These are phyloP conservation scores for Leucaena leucocephala DNA, from an alignment of 306 rosid species.

Conservation along the genomic window DNA sequence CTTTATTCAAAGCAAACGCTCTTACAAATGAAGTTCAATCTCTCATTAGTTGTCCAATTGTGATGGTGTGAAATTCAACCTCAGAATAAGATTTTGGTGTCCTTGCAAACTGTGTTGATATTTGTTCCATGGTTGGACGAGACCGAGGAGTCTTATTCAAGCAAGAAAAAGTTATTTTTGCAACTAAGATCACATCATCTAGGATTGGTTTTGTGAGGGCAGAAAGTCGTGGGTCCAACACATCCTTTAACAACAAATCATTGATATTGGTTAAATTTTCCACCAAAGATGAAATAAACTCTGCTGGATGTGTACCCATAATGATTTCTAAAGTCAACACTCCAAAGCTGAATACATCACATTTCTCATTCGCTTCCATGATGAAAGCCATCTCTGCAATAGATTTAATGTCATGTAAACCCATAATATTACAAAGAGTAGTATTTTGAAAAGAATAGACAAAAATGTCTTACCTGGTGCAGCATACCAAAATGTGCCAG, in stretches of 20 bases:
- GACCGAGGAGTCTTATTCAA: constrained; percentile 1
- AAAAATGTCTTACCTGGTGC: neutral
- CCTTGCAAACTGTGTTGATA: neutral
- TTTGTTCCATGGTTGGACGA: constrained; percentile 34
- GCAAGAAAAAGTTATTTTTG: constrained; percentile 5
- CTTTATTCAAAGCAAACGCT: neutral
- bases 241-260: neutral
- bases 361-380: neutral
- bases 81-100: neutral
- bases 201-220: neutral
- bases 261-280: neutral
- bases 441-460: neutral
- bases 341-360: constrained; percentile 9
- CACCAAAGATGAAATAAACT: neutral
- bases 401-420: neutral
- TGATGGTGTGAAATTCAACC: neutral
- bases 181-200: neutral
- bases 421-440: neutral
- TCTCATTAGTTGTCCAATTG: neutral
- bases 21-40: neutral
- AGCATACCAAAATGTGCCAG: neutral
- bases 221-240: constrained; percentile 28
- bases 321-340: neutral
- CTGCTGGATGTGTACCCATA: neutral
- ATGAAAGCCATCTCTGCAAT: neutral